These are phyloP conservation scores for Aspergillus panamensis DNA, from an alignment of 495 filamentous ascomycete species.

Conservation along the genomic window DNA sequence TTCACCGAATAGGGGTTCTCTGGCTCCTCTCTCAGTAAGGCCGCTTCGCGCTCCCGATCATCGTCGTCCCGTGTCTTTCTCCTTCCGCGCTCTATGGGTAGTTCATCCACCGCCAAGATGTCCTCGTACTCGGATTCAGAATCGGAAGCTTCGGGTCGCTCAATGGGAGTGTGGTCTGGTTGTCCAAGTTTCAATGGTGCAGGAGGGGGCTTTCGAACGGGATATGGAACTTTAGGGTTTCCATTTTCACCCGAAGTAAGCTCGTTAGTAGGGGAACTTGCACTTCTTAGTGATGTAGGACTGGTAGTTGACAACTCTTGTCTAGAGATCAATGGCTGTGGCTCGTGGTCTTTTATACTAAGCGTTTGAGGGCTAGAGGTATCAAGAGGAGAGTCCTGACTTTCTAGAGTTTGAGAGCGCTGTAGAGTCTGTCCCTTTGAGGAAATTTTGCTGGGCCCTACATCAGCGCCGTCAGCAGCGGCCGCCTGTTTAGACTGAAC, in stretches of 20 bases:
- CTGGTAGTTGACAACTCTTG: constrained; percentile 21
- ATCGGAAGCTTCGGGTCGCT: constrained; percentile 51
- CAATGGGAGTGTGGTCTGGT: constrained; percentile 30
- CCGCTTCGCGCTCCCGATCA: constrained; percentile 69
- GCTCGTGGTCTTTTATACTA: constrained; percentile 1
- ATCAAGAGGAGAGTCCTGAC: constrained; percentile 4
- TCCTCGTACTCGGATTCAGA: constrained; percentile 86
- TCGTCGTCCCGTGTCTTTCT: constrained; percentile 86
- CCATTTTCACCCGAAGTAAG: constrained; percentile 19
- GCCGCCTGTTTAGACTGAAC: constrained; percentile 14
- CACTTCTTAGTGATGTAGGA: constrained; percentile 19
- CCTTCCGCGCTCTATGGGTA: constrained; percentile 65
- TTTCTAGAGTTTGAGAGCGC: background rate
- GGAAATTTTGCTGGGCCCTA: background rate
- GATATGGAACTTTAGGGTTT: constrained; percentile 43
- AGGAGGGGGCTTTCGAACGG: constrained; percentile 75
- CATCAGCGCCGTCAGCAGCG: constrained; percentile 3
- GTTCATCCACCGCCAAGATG: constrained; percentile 61
- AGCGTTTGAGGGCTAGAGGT: constrained; percentile 10
- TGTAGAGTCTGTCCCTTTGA: background rate
- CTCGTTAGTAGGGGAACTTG: constrained; percentile 19
- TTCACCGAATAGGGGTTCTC: constrained; percentile 2
- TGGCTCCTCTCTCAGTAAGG: constrained; percentile 55
- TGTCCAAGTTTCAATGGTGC: constrained; percentile 68
- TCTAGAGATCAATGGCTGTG: constrained; percentile 14